These are phyloP conservation scores for Eimeria maxima DNA, from an alignment of 169 alveolate species.

Conservation along the genomic window DNA sequence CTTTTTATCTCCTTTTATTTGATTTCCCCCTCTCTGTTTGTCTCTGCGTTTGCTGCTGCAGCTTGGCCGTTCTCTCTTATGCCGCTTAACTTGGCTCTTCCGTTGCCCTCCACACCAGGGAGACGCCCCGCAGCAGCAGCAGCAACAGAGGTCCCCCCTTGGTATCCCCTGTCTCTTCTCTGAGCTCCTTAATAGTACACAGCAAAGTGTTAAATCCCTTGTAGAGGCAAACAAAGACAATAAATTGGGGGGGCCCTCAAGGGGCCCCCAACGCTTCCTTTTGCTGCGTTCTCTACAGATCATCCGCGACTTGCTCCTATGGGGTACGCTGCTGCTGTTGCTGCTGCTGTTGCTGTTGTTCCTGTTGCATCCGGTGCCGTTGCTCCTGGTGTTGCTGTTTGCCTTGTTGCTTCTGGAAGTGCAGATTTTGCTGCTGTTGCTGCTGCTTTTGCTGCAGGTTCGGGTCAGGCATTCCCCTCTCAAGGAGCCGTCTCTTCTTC, in stretches of 20 bases:
- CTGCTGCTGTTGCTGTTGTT: background rate
- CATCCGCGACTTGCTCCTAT: background rate
- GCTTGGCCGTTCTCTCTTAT: constrained; percentile 16
- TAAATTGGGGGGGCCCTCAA: background rate
- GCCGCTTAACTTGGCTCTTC: constrained; percentile 13
- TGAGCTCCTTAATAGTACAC: background rate
- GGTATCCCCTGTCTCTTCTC: constrained; percentile 23
- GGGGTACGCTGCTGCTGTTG: too few species aligned
- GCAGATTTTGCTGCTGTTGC: background rate
- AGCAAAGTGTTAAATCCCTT: background rate
- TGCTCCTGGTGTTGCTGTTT: background rate
- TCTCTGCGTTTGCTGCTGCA: background rate
- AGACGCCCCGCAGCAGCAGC: constrained; percentile 1
- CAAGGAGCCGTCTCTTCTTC: constrained; percentile 43
- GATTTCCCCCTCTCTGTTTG: too few species aligned
- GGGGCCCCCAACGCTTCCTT: background rate
- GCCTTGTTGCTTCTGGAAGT: background rate
- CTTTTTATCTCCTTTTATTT: too few species aligned
- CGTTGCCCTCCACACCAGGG: background rate
- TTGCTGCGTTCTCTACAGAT: constrained; percentile 1
- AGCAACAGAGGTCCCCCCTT: background rate
- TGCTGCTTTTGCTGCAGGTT: background rate
- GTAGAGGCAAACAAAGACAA: background rate
- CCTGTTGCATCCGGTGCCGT: too few species aligned
- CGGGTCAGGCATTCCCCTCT: background rate